Evolutionary conservation across 2,329 filamentous ascomycete species (phyloP).

Genomic region (Exserohilum rostratum): DNA sequence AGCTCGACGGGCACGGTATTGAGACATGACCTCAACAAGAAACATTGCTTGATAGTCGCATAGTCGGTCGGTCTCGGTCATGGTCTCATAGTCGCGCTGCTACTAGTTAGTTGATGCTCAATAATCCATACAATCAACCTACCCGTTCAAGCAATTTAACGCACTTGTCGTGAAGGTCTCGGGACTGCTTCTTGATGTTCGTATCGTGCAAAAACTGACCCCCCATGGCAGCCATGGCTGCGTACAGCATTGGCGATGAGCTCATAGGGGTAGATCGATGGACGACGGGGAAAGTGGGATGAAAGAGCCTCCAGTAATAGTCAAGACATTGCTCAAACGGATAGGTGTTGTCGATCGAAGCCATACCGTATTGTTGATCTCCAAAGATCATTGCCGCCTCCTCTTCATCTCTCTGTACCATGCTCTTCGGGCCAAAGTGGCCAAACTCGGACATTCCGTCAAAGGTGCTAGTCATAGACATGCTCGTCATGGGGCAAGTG

Average conservation of each 20-base stretch:
- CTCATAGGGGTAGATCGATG: slow-evolving; percentile 50
- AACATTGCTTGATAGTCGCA: slow-evolving; percentile 54
- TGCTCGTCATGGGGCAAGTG: slow-evolving; percentile 35
- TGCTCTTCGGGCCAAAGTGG: slow-evolving; percentile 38
- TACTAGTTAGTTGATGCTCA: slow-evolving; percentile 20
- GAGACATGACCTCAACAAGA: slow-evolving; percentile 51
- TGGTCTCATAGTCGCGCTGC: slow-evolving; percentile 35
- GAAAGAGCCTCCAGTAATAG: slow-evolving; percentile 54
- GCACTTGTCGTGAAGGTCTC: slow-evolving; percentile 50
- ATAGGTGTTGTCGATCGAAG: slow-evolving; percentile 39
- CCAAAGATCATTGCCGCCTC: slow-evolving; percentile 45
- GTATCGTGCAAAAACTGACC: slow-evolving; percentile 48
- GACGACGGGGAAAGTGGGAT: slow-evolving; percentile 53
- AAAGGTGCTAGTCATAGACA: slow-evolving; percentile 25
- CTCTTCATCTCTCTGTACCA: slow-evolving; percentile 46
- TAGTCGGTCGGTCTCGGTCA: slow-evolving; percentile 37
- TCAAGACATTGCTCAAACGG: slow-evolving; percentile 51
- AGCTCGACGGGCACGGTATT: slow-evolving; percentile 50
- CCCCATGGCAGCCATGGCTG: slow-evolving; percentile 54
- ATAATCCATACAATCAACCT: background rate
- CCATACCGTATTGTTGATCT: slow-evolving; percentile 48
- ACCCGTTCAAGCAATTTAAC: slow-evolving; percentile 50
- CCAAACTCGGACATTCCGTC: slow-evolving; percentile 34
- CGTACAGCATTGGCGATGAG: slow-evolving; percentile 52
- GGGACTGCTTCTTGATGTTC: slow-evolving; percentile 44